Percentiles rank a stretch among this genome's conserved stretches.
phyloP scores from a whole-genome alignment of 176 grass and related monocot species.

The Carex pumila region DNA sequence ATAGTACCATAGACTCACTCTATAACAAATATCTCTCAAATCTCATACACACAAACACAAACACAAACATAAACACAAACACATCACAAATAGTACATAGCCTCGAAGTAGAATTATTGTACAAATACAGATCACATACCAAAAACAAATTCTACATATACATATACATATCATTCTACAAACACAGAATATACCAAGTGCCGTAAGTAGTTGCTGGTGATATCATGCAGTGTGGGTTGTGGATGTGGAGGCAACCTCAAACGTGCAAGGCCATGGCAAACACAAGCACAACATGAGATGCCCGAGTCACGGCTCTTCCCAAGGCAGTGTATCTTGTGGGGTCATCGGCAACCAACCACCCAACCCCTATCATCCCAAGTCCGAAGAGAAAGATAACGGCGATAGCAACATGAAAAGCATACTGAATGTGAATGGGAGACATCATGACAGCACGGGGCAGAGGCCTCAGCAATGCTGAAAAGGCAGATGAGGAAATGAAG shows the following conservation, averaged over 20 bases:
- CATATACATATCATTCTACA: too few relatives aligned
- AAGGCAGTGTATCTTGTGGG: neutral
- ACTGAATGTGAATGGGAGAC: neutral
- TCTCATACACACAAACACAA: too few relatives aligned
- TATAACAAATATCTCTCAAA: too few relatives aligned
- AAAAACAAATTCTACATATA: too few relatives aligned
- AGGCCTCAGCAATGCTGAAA: neutral
- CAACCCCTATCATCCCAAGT: neutral
- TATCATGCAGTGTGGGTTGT: too few relatives aligned
- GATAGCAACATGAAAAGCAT: neutral
- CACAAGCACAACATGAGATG: constrained; percentile 1
- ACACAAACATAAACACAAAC: too few relatives aligned
- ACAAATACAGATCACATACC: too few relatives aligned
- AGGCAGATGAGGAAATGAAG: neutral
- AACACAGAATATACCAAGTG: too few relatives aligned
- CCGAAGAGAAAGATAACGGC: neutral
- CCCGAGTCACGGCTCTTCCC: neutral
- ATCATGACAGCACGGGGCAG: neutral
- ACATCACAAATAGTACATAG: too few relatives aligned
- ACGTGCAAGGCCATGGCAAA: neutral
- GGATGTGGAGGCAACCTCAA: too few relatives aligned
- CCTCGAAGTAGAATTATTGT: too few relatives aligned
- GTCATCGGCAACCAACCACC: neutral
- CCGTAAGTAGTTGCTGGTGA: neutral
- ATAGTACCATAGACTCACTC: too few relatives aligned